Conservation (phyloP, 306 rosid species). For the Malus sylvestris region DNA sequence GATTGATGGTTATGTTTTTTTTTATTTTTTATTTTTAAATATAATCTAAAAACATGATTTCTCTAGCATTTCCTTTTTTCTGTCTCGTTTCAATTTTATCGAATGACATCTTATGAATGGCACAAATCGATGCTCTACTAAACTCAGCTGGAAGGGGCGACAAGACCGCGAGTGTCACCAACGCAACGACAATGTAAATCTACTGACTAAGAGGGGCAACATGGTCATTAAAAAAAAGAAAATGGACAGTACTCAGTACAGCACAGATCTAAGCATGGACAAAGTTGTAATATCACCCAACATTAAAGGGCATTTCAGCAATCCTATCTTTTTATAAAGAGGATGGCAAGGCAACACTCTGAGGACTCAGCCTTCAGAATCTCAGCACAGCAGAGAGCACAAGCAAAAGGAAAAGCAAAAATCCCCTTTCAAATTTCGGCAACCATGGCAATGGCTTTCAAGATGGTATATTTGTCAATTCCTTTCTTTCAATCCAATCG, state of each 20-base stretch:
- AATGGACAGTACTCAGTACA: background rate
- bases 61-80: no score
- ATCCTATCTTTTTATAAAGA: conserved; percentile 17
- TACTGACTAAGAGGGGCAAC: conserved; percentile 14
- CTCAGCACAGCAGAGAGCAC: background rate
- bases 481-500: background rate
- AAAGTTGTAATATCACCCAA: conserved; percentile 22
- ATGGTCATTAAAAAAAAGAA: conserved; percentile 4
- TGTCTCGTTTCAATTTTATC: background rate
- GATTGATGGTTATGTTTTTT: accelerated
- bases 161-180: conserved; percentile 15
- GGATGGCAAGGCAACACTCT: background rate
- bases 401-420: background rate
- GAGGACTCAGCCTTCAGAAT: conserved; percentile 4
- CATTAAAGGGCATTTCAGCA: conserved; percentile 14
- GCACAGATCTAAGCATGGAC: conserved; percentile 1
- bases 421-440: background rate
- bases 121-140: background rate
- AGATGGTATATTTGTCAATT: conserved; percentile 51
- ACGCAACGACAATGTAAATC: conserved; percentile 13
- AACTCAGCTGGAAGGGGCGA: background rate
- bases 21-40: no score
- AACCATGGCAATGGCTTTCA: conserved; percentile 99
- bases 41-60: no score
- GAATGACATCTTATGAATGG: background rate